A percentile compares a stretch with the other conserved stretches of the same genome.
These are phyloP conservation scores for Mortierella sp. DNA, from an alignment of 371 early-diverging fungal genomes.

Conservation along the genomic window DNA sequence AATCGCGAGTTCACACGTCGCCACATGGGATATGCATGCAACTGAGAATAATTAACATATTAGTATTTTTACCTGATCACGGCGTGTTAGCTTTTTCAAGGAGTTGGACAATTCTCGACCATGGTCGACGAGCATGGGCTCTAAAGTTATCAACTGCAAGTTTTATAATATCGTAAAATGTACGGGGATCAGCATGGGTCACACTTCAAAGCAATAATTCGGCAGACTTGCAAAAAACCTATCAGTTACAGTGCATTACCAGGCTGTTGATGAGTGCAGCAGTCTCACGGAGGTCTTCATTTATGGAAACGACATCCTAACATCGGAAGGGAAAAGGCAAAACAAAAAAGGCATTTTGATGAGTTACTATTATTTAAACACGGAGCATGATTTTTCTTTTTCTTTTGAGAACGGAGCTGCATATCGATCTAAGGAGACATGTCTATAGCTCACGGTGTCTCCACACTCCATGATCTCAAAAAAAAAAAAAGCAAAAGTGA, in stretches of 20 bases:
- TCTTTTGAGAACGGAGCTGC: not conserved
- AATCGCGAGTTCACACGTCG: constrained; percentile 7
- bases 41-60: not conserved
- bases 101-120: constrained; percentile 37
- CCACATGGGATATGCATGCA: not conserved
- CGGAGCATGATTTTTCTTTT: not conserved
- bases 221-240: not conserved
- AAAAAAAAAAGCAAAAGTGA: constrained; percentile 5
- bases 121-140: constrained; percentile 48
- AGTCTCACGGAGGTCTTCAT: constrained; percentile 48
- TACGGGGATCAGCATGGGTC: no score
- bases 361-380: not conserved
- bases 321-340: not conserved
- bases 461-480: not conserved
- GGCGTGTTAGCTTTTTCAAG: constrained; percentile 50
- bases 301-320: constrained; percentile 32
- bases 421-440: not conserved
- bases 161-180: no score
- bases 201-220: not conserved
- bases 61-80: constrained; percentile 55
- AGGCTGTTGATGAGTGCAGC: constrained; percentile 33
- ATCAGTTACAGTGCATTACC: constrained; percentile 10
- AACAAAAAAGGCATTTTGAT: constrained; percentile 1
- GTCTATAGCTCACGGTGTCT: not conserved
- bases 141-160: constrained; percentile 30